Conservation (phyloP, 2,329 filamentous ascomycete species). For the Trichoderma koningiopsis region DNA sequence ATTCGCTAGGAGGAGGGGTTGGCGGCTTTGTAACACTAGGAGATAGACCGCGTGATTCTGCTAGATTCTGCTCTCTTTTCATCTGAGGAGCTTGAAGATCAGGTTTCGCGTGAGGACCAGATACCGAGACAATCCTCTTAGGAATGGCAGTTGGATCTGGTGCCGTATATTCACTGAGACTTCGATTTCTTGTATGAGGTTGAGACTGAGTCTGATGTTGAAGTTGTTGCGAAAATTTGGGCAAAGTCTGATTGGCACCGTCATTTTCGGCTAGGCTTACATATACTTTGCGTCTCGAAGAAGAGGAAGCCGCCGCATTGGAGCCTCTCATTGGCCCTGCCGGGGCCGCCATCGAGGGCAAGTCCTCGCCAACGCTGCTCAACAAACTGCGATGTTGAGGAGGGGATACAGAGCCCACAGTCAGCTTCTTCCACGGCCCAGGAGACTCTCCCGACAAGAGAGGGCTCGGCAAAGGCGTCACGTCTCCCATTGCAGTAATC, state of each 20-base stretch:
- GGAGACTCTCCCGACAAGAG: constrained; percentile 66
- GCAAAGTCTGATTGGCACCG: constrained; percentile 36
- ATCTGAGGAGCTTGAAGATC: constrained; percentile 48
- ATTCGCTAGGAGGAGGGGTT: constrained; percentile 82
- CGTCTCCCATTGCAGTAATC: constrained; percentile 73
- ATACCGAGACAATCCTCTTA: constrained; percentile 73
- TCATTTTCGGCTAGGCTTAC: constrained; percentile 39
- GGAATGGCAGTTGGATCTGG: constrained; percentile 65
- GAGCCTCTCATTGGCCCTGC: constrained; percentile 57
- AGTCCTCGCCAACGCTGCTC: constrained; percentile 35
- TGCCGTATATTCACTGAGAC: constrained; percentile 84
- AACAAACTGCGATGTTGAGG: constrained; percentile 33
- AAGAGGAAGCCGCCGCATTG: constrained; percentile 52
- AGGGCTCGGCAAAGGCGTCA: constrained; percentile 79
- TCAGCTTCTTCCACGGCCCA: constrained; percentile 64
- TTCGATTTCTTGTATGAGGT: constrained; percentile 71
- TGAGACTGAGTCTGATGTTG: constrained; percentile 47
- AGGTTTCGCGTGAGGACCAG: constrained; percentile 57
- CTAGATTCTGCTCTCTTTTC: constrained; percentile 79
- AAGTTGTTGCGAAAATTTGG: constrained; percentile 29
- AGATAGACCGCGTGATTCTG: constrained; percentile 73
- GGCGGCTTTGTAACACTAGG: constrained; percentile 63
- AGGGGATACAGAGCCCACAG: constrained; percentile 49
- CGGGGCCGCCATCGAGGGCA: constrained; percentile 53
- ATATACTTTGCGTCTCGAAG: constrained; percentile 61